Evolutionary conservation across 805 yeast genomes (phyloP).

Genomic region (Ogataea neopini): DNA sequence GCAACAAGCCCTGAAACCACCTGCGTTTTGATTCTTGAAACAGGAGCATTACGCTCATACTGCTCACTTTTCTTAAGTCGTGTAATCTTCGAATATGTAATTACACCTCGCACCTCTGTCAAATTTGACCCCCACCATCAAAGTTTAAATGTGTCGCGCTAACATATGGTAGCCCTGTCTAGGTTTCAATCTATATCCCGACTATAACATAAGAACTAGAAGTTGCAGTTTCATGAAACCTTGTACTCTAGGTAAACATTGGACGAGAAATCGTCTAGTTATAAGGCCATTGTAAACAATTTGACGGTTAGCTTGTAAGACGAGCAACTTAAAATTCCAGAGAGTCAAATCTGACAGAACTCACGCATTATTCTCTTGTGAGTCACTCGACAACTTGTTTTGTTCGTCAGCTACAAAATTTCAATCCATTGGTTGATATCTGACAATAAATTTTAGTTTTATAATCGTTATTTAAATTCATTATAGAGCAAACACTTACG

Average conservation of each 20-base stretch:
- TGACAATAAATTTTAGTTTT: no score
- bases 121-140: neutral
- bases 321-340: no score
- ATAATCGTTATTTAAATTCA: neutral
- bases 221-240: neutral
- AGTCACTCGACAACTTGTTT: no score
- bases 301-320: no score
- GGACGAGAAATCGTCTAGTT: neutral
- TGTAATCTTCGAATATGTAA: neutral
- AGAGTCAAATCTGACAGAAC: no score
- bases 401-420: neutral
- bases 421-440: no score
- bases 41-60: neutral
- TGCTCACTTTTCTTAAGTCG: neutral
- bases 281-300: neutral
- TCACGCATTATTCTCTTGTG: no score
- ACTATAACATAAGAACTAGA: neutral
- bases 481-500: no score
- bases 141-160: constrained; percentile 9
- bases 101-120: constrained; percentile 20
- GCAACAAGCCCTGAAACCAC: neutral
- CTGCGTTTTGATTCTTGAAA: neutral
- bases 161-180: neutral
- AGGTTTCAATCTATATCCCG: neutral
- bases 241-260: neutral